A percentile compares a stretch with the other conserved stretches of the same genome.
These are phyloP conservation scores for Penicillium aurantiogriseum DNA, from an alignment of 2,329 filamentous ascomycete genomes.

Conservation along the genomic window DNA sequence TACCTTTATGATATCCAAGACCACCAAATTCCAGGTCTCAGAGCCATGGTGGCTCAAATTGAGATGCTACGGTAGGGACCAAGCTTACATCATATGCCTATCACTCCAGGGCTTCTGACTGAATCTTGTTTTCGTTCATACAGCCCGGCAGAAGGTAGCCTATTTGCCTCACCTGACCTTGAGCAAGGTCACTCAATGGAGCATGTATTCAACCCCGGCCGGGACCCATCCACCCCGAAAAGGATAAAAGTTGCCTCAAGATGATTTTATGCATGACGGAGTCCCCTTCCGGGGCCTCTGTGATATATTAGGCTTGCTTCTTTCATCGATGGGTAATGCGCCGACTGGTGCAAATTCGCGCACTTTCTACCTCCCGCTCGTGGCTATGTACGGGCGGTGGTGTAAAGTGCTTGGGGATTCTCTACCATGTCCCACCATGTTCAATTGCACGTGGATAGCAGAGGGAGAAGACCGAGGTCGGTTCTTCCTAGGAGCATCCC, in stretches of 20 bases:
- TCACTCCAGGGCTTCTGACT: not conserved
- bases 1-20: not conserved
- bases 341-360: not conserved
- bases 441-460: not conserved
- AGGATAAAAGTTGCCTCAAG: not conserved
- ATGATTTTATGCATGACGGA: not conserved
- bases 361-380: not conserved
- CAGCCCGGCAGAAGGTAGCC: not conserved
- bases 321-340: not conserved
- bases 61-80: not conserved
- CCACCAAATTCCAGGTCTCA: not conserved
- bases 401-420: not conserved
- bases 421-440: not conserved
- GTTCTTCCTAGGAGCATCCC: not conserved
- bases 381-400: not conserved
- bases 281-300: not conserved
- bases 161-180: not conserved
- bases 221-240: not conserved
- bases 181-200: not conserved
- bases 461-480: not conserved
- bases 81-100: not conserved
- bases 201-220: not conserved
- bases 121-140: not conserved
- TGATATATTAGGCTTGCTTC: not conserved
- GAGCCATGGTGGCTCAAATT: not conserved